Percentiles rank a stretch among this genome's conserved stretches.
Conservation (phyloP, 2,329 filamentous ascomycete genomes). For the Chrysoporthe austroafricana region DNA sequence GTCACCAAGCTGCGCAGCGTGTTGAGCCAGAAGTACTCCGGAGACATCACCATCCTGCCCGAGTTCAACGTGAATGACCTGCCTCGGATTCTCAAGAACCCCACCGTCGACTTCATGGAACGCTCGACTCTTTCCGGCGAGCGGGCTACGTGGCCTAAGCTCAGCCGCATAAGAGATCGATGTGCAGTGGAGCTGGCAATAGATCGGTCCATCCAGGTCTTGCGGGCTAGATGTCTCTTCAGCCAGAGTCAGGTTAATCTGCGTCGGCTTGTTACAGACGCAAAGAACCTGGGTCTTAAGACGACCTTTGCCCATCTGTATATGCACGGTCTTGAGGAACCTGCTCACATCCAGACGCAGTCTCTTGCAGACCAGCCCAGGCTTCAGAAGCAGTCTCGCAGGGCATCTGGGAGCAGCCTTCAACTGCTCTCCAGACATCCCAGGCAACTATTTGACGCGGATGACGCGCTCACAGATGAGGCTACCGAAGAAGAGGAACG, state of each 20-base stretch:
- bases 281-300: constrained; percentile 34
- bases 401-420: constrained; percentile 56
- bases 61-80: constrained; percentile 76
- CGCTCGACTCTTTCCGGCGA: constrained; percentile 78
- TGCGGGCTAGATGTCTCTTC: constrained; percentile 71
- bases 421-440: constrained; percentile 43
- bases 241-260: constrained; percentile 67
- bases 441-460: constrained; percentile 41
- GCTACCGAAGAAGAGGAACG: constrained; percentile 35
- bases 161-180: constrained; percentile 83
- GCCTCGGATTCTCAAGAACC: constrained; percentile 79
- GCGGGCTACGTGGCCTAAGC: constrained; percentile 87
- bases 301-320: constrained; percentile 21
- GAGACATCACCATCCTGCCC: constrained; percentile 92
- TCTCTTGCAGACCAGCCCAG: constrained; percentile 14
- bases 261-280: constrained; percentile 48
- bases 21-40: constrained; percentile 87
- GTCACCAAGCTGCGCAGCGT: constrained; percentile 80
- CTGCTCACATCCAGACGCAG: constrained; percentile 19
- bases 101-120: constrained; percentile 84
- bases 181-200: constrained; percentile 88
- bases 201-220: constrained; percentile 71
- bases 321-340: constrained; percentile 30
- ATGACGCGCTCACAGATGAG: constrained; percentile 44
- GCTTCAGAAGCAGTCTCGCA: constrained; percentile 40